Percentiles rank a stretch among this genome's conserved stretches.
Evolutionary conservation across 169 alveolate species (phyloP).

Genomic region (Eimeria sp.): DNA sequence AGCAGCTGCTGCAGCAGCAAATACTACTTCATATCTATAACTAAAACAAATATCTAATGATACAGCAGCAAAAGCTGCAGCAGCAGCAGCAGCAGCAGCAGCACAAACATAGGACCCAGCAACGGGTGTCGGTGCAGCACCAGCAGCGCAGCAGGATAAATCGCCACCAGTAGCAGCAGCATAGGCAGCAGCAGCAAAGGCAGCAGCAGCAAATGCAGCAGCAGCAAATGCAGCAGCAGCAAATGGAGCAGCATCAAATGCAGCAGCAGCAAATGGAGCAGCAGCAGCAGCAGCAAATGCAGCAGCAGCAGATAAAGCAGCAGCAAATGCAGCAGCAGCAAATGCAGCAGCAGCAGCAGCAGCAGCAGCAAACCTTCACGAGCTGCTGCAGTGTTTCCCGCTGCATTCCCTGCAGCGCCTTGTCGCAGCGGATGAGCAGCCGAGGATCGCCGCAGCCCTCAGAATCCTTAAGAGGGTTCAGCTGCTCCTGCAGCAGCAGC

Average conservation of each 20-base stretch:
- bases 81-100: background rate
- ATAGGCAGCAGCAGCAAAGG: background rate
- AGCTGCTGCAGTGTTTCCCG: conserved; percentile 62
- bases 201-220: conserved; percentile 12
- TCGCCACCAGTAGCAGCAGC: background rate
- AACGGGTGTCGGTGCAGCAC: no score
- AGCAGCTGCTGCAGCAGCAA: conserved; percentile 1
- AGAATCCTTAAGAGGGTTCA: conserved; percentile 20
- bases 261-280: conserved; percentile 8
- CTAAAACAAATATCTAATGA: no score
- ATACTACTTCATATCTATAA: background rate
- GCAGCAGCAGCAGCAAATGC: background rate
- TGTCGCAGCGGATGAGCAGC: conserved; percentile 64
- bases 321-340: conserved; percentile 7
- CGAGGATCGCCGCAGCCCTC: conserved; percentile 61
- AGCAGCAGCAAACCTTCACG: conserved; percentile 53
- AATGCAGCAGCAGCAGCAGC: conserved; percentile 26
- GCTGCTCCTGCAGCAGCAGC: conserved; percentile 68
- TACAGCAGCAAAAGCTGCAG: conserved; percentile 2
- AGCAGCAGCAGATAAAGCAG: background rate
- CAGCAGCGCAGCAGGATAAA: no score
- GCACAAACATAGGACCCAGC: background rate
- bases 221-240: background rate
- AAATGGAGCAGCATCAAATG: background rate
- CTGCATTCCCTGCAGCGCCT: conserved; percentile 58